Conservation (phyloP, 768 basidiomycete species). For the Coprinellus aureogranulatus region DNA sequence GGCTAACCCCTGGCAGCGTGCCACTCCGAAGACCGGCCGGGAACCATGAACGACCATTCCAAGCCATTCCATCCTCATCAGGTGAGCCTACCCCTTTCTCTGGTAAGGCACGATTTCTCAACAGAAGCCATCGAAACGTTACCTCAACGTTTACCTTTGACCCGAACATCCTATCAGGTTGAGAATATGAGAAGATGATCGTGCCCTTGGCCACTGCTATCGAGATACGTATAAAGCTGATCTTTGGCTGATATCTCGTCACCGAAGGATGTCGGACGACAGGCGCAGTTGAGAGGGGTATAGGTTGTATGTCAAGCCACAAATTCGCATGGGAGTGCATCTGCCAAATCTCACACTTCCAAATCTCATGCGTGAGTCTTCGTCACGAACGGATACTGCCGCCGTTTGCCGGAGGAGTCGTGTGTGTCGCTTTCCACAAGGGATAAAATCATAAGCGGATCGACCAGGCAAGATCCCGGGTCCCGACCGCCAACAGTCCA, state of each 20-base stretch:
- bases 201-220: not conserved
- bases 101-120: not conserved
- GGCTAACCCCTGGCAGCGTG: not conserved
- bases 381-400: slow-evolving; percentile 17
- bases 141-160: slow-evolving; percentile 1
- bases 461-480: slow-evolving; percentile 16
- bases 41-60: not conserved
- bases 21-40: not conserved
- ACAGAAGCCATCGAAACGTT: not conserved
- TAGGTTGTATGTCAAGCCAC: not conserved
- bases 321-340: not conserved
- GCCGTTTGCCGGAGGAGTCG: slow-evolving; percentile 21
- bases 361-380: not conserved
- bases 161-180: not conserved
- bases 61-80: not conserved
- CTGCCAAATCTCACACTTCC: not conserved
- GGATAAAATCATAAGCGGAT: slow-evolving; percentile 26
- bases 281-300: not conserved
- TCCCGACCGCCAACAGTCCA: not conserved
- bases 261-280: not conserved
- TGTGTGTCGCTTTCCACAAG: not conserved
- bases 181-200: not conserved
- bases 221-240: not conserved
- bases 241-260: not conserved
- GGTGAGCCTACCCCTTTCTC: not conserved